Percentiles rank a stretch among this genome's conserved stretches.
Conservation (phyloP, 495 filamentous ascomycete species). For the Choiromyces venosus region DNA sequence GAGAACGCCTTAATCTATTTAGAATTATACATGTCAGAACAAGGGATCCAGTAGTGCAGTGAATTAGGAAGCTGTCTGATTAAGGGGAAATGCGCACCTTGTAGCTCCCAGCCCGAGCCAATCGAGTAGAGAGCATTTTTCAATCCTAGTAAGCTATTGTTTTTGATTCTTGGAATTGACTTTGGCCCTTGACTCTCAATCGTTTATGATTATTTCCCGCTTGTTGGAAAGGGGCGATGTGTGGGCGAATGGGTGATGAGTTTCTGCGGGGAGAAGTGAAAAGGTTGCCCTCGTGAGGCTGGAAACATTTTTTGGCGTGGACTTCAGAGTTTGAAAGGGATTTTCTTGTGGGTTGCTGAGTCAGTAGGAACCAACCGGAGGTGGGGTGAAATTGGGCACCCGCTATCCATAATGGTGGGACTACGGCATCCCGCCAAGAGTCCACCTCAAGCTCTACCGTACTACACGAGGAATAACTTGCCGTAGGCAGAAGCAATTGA, state of each 20-base stretch:
- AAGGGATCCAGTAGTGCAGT: background rate
- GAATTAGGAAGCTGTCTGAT: background rate
- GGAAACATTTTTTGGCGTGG: background rate
- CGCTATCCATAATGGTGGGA: background rate
- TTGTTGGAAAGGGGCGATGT: background rate
- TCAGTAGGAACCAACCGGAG: background rate
- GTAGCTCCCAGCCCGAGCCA: conserved; percentile 21
- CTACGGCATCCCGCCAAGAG: background rate
- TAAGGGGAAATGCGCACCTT: conserved; percentile 7
- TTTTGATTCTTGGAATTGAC: background rate
- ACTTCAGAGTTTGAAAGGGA: background rate
- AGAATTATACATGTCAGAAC: background rate
- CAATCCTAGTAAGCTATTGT: background rate
- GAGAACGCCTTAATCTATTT: background rate
- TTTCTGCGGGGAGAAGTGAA: background rate
- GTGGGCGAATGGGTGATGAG: background rate
- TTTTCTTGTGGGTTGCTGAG: background rate
- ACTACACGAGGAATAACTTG: background rate
- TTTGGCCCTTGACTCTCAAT: background rate
- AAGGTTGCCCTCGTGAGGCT: background rate
- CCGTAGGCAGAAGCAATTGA: background rate
- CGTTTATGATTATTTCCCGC: background rate
- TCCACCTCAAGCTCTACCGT: background rate
- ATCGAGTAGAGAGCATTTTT: conserved; percentile 1
- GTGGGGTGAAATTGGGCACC: background rate